A percentile compares a stretch with the other conserved stretches of the same genome.
Conservation (phyloP, 1,284 basidiomycete species). For the Wolfiporia cocos region DNA sequence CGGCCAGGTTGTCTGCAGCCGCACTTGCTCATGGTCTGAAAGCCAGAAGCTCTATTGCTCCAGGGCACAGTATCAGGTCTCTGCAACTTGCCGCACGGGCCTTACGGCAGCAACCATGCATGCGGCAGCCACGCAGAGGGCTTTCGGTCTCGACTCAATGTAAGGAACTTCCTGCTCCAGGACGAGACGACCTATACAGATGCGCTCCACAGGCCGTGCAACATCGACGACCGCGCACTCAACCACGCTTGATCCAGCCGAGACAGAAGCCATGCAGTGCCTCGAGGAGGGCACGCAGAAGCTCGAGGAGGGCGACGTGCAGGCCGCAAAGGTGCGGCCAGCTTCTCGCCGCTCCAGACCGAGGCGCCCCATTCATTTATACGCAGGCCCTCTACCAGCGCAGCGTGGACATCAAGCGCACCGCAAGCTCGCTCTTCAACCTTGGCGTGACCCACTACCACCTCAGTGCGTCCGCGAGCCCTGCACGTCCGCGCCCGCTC, state of each 20-base stretch:
- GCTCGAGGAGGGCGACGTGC: constrained; percentile 86
- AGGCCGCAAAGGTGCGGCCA: constrained; percentile 55
- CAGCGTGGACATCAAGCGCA: constrained; percentile 78
- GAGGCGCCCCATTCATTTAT: not conserved
- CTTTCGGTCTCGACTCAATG: not conserved
- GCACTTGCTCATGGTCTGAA: no score
- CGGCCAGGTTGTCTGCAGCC: no score
- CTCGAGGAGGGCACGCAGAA: constrained; percentile 85
- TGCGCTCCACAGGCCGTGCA: constrained; percentile 86
- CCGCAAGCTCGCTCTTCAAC: constrained; percentile 82
- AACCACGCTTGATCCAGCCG: constrained; percentile 77
- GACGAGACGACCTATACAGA: no score
- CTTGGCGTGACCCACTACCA: constrained; percentile 88
- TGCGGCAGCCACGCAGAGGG: not conserved
- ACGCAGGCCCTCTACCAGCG: constrained; percentile 58
- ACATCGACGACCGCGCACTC: constrained; percentile 79
- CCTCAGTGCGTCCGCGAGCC: constrained; percentile 50
- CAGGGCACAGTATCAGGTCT: no score
- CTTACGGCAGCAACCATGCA: no score
- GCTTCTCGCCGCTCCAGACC: not conserved
- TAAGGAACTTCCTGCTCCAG: not conserved
- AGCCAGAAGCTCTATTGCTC: no score
- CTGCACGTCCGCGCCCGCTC: not conserved
- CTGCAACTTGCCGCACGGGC: no score
- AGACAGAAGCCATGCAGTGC: constrained; percentile 75